Evolutionary conservation across 345 rosid genomes (phyloP), one percentile per base, ranked within the genome.

Genomic region (Lumnitzera racemosa): DNA sequence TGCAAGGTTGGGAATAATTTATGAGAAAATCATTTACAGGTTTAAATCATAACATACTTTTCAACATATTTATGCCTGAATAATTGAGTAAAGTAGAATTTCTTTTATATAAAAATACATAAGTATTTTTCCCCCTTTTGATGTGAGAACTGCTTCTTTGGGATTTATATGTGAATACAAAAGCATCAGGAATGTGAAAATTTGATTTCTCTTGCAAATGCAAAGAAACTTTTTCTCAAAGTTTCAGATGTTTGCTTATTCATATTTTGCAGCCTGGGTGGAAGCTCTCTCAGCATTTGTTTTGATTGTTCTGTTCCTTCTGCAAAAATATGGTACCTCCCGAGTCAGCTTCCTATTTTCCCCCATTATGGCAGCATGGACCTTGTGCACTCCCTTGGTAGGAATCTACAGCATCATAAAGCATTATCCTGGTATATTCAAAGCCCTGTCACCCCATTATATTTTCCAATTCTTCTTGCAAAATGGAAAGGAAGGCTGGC

Each of bases 351-450:
- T 88, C 20, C 20, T 89, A 61, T 91, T 91, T 49, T 89, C 96
- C 13, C 95, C 96, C 1, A 78, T 91, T 65, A 88, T 91, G 77
- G 81, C 20, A 80, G 80, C 87, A n/a, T 91, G 98, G 98, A 86
- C 90, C 41, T 64, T 89, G 56, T 71, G 69, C 29, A 20, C 20
- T 20, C 92, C 92, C 4, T 71, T 88, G 46, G 83, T 91, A 20
- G 96, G 95, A 60, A 67, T 86, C 20, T 86, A 86, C 60, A 88
- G 83, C 20, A 86, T 91, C 69, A 70, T 83, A 75, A 77, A 59
- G 58, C 70, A 88, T 36, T 91, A 91, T 61, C 88, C 84, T 7
- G 63, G 74, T 88, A 20, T 20, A 63, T 81, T 88, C 81, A 88
- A 81, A 82, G 91, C 96, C 70, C 70, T 88, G 69, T 88, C 87